Percentiles rank a stretch among this genome's conserved stretches.
Evolutionary conservation across 148 eudicot genomes (phyloP).

Genomic region (Pouteria glomerata): DNA sequence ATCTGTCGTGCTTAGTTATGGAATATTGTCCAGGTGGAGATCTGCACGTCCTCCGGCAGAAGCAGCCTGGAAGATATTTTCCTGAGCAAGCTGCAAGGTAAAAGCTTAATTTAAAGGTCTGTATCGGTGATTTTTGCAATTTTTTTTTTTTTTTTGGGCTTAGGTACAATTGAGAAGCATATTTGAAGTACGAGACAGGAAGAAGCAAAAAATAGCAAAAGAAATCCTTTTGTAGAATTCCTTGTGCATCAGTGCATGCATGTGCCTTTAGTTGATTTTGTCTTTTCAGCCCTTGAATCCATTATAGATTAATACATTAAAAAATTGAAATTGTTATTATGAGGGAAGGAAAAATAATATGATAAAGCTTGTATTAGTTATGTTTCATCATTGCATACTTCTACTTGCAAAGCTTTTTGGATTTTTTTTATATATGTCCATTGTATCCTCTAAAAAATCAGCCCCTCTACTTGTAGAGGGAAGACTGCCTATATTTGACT

Average conservation of each 20-base stretch:
- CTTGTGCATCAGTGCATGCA: background rate
- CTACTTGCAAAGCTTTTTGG: background rate
- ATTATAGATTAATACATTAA: background rate
- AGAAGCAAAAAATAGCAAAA: background rate
- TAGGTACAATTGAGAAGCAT: background rate
- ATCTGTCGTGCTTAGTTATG: constrained; percentile 86
- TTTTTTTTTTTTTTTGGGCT: background rate
- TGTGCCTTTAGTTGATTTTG: background rate
- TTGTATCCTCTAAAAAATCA: no score
- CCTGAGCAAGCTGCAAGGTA: constrained; percentile 87
- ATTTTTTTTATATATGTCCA: no score
- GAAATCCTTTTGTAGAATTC: background rate
- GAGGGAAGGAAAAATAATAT: background rate
- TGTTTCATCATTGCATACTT: background rate
- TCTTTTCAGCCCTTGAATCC: background rate
- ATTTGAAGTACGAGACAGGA: background rate
- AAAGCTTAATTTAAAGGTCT: background rate
- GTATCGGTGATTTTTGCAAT: background rate
- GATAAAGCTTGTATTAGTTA: background rate
- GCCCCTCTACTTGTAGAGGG: no score
- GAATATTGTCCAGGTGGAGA: constrained; percentile 97
- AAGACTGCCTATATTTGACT: no score
- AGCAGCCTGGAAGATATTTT: constrained; percentile 80
- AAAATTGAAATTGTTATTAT: background rate
- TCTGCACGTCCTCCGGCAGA: constrained; percentile 82